Evolutionary conservation across 1,284 basidiomycete species (phyloP), one percentile per base, ranked within the genome.

Genomic region (Phlebopus sp.): DNA sequence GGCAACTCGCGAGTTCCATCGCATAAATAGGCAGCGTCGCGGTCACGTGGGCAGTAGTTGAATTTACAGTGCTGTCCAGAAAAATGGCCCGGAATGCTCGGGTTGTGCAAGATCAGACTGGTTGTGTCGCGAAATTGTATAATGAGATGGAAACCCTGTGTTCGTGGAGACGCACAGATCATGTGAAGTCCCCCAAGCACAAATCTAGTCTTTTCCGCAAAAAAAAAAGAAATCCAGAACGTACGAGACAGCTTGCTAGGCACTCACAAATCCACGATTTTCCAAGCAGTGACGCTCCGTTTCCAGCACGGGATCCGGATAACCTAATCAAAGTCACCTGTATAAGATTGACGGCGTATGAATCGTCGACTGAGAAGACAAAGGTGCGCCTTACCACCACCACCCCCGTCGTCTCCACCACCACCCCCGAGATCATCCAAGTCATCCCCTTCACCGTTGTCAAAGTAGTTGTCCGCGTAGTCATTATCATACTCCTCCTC

Each of bases 401-500:
- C 83, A 13, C 75, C 85, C 42, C 77, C 86, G 15, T 69, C 76
- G 14, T 74, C 84, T 14, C 74, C 85, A n/a, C 75, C 81, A 1
- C 80, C 85, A 11, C 77, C 86, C 8, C 84, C 87, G 9, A 87
- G 67, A 56, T 88, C 82, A 57, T 90, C 88, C 45, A 77, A 66
- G 58, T 90, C 86, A 46, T 90, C 87, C 4, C 74, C 82, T 65
- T 90, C 88, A 19, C 87, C 87, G 50, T 89, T 90, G 62, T 91
- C 88, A 63, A 91, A 91, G 73, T 90, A 90, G 60, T 90, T 87
- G 52, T 86, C 84, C 2, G 84, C 88, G 53, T 91, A 91, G 55
- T 91, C 87, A 53, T 90, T 90, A 65, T 90, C 87, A 55, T 87
- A 88, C 62, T 90, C 86, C 59, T 90, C 87, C 34, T 90, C 87